Conservation (phyloP, 176 grass and related monocot species). For the Tillandsia fasciculata region DNA sequence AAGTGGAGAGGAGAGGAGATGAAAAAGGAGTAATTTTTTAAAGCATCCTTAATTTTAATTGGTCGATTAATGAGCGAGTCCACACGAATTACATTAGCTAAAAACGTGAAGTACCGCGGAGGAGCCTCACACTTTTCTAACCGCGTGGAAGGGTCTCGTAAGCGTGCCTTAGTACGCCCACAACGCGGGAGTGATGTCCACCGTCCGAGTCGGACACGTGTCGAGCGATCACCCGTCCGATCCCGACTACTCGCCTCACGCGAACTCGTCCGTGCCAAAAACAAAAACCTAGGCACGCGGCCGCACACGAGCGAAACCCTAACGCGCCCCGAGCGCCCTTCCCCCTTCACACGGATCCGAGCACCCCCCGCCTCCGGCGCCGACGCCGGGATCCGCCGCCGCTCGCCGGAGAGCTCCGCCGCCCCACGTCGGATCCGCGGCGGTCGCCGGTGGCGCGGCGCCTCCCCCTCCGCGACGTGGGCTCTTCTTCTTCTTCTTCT, state of each 20-base stretch:
- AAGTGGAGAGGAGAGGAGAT: too few relatives aligned
- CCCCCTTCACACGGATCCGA: constrained; percentile 16
- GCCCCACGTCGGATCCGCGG: background rate
- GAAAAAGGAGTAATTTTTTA: too few relatives aligned
- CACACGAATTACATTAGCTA: background rate
- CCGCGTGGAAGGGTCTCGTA: background rate
- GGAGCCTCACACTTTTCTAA: background rate
- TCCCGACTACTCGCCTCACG: constrained; percentile 12
- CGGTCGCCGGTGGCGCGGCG: background rate
- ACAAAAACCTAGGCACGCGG: constrained; percentile 37
- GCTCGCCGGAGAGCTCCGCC: background rate
- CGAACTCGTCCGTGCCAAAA: constrained; percentile 34
- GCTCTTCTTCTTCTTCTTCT: background rate
- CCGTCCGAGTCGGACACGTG: constrained; percentile 43
- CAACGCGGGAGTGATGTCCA: constrained; percentile 5
- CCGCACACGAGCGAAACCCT: constrained; percentile 44
- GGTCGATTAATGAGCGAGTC: too few relatives aligned
- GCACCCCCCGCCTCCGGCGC: background rate
- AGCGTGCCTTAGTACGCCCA: background rate
- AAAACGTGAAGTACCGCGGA: background rate
- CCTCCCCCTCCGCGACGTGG: background rate
- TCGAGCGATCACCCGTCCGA: constrained; percentile 15
- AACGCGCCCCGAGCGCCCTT: constrained; percentile 10
- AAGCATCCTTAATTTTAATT: too few relatives aligned
- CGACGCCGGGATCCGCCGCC: constrained; percentile 16